A percentile compares a stretch with the other conserved stretches of the same genome.
Conservation (phyloP, 2,329 filamentous ascomycete species). For the Talaromyces sp. region DNA sequence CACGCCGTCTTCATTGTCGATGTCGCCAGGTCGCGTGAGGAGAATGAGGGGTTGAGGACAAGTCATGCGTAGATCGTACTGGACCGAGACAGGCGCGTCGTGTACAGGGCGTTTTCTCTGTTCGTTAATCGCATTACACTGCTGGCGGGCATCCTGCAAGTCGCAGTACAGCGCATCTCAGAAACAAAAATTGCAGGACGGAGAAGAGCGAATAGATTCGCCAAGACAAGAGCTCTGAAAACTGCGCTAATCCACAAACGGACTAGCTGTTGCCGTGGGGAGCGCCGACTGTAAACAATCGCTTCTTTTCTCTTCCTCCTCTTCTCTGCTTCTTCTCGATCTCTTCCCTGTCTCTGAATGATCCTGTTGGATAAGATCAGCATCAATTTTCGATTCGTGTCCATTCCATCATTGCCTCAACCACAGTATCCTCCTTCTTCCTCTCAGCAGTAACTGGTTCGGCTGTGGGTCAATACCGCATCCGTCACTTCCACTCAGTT, state of each 20-base stretch:
- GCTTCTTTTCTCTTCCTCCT: not conserved
- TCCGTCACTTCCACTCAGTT: constrained; percentile 13
- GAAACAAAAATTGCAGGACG: not conserved
- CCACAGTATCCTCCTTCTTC: not conserved
- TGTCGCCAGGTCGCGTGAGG: not conserved
- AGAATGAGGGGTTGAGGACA: not conserved
- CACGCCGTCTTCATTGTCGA: not conserved
- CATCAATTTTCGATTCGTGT: not conserved
- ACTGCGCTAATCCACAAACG: not conserved
- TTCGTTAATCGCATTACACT: too few species aligned
- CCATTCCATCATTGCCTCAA: not conserved
- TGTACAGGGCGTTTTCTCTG: not conserved
- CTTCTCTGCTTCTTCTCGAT: not conserved
- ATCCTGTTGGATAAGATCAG: not conserved
- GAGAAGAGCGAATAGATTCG: not conserved
- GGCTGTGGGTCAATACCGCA: constrained; percentile 12
- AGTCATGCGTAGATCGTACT: not conserved
- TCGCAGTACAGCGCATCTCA: not conserved
- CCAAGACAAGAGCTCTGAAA: not conserved
- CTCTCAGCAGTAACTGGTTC: not conserved
- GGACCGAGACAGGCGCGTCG: not conserved
- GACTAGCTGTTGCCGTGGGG: constrained; percentile 11
- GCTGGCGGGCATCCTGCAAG: not conserved
- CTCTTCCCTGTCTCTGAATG: not conserved
- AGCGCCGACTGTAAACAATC: constrained; percentile 6